Evolutionary conservation across 495 filamentous ascomycete species (phyloP), one percentile per base, ranked within the genome.

Genomic region (Jackrogersella multiformis): DNA sequence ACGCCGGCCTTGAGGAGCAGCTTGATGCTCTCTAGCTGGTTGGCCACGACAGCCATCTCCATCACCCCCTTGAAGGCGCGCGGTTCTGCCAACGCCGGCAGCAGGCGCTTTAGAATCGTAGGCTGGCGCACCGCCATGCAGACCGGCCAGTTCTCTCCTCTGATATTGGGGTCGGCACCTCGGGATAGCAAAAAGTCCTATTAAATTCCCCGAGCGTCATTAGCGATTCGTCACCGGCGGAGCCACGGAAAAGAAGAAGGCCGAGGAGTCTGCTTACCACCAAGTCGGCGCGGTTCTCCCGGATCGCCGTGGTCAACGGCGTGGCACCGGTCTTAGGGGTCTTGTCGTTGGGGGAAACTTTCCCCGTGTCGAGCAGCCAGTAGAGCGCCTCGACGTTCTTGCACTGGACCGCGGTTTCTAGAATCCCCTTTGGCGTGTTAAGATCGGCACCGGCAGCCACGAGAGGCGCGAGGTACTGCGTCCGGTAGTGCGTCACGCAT

Each of bases 121-220:
- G 84, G 81, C 6, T 78, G 76, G 13, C 73, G 75, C 24, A 83
- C 81, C 0, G 85, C 84, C 80, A 87, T 84, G 57, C 77, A 83
- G 12, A 87, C 71, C 1, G 85, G 85, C 82, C 82, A 85, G 66
- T 87, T 83, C 56, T 85, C 69, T 35, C 85, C 81, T 36, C 83
- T 75, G 10, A 83, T 63, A 36, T 82, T 80, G 3, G 82, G 79
- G 53, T 87, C 80, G 1, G 84, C 85, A 16, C 85, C 84, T 35
- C 82, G 75, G 13, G 71, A 66, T 8, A 86, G 68, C 2, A 87
- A 78, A 21, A 81, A 69, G 41, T 82, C 79, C 46, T 70, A n/a
- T 64, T 48, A 3, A 18, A 26, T 1, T 10, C n/a, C 0, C 21
- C 45, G 26, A 20, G 13, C 13, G 6, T n/a, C 12, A 23, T 64